phyloP scores from a whole-genome alignment of 805 yeast genomes.

The Blastobotrys chiropterorum region DNA sequence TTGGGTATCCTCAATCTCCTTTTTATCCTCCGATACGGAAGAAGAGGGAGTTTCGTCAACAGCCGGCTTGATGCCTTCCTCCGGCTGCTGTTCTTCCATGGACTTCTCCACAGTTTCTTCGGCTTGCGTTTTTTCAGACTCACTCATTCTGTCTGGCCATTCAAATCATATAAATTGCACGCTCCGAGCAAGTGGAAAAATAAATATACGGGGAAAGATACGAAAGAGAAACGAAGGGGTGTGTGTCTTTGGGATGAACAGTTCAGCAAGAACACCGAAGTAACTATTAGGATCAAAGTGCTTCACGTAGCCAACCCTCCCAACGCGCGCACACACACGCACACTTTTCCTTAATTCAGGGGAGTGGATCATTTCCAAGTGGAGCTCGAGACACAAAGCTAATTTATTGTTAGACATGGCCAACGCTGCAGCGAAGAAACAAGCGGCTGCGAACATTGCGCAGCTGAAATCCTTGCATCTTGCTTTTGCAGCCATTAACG shows the following conservation, averaged over 20 bases:
- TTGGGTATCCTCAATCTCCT: not conserved
- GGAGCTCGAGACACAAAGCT: not conserved
- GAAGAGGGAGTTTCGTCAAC: not conserved
- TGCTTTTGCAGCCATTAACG: conserved; percentile 36
- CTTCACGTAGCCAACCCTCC: not conserved
- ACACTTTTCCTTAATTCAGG: not conserved
- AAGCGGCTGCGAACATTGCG: conserved; percentile 31
- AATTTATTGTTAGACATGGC: conserved; percentile 35
- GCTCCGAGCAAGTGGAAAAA: not conserved
- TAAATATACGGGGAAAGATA: not conserved
- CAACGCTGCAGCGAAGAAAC: conserved; percentile 38
- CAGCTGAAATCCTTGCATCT: conserved; percentile 31
- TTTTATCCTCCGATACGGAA: not conserved
- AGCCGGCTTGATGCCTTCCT: not conserved
- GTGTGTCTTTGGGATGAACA: not conserved
- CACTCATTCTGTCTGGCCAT: not conserved
- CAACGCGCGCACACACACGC: not conserved
- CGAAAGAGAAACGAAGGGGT: not conserved
- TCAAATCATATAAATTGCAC: not conserved
- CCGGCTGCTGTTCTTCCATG: not conserved
- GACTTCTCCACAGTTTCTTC: not conserved
- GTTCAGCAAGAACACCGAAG: not conserved
- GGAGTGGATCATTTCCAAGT: not conserved
- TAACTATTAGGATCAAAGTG: no score
- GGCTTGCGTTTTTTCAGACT: not conserved